Evolutionary conservation across 345 rosid species (phyloP).

Genomic region (Citrus cavaleriei): DNA sequence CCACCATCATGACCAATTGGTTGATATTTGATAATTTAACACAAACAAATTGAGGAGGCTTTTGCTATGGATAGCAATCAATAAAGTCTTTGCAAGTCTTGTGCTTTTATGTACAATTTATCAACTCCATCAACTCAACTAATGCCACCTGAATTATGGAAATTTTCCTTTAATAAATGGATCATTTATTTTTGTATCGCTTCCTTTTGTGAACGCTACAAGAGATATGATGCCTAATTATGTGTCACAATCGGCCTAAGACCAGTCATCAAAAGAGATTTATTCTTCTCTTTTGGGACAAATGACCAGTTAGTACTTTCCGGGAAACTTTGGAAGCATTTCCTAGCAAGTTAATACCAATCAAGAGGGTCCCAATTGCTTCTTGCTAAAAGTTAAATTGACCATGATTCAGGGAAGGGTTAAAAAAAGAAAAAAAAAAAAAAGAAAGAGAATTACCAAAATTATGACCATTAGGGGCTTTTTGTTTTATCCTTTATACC

Average conservation of each 20-base stretch:
- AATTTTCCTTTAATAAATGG: neutral
- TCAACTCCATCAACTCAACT: neutral
- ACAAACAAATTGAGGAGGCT: neutral
- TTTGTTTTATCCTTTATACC: neutral
- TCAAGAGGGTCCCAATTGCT: neutral
- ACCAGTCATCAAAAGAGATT: neutral
- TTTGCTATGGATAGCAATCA: neutral
- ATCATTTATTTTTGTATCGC: neutral
- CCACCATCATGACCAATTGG: neutral
- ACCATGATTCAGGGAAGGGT: too few species aligned
- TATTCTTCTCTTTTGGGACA: neutral
- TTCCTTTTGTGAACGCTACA: neutral
- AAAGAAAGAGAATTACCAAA: neutral
- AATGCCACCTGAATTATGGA: neutral
- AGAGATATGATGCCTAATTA: neutral
- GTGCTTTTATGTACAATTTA: neutral
- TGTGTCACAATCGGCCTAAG: neutral
- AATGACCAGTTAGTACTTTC: neutral
- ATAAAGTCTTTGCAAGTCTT: neutral
- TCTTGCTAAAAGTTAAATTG: neutral
- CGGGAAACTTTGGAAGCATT: conserved; percentile 1
- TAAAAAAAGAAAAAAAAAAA: rapidly evolving
- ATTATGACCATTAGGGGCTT: neutral
- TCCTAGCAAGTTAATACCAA: neutral
- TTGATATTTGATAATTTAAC: neutral